Evolutionary conservation across 805 yeast genomes (phyloP), one percentile per base, ranked within the genome.

Genomic region (Maudiozyma serrabonitensis): DNA sequence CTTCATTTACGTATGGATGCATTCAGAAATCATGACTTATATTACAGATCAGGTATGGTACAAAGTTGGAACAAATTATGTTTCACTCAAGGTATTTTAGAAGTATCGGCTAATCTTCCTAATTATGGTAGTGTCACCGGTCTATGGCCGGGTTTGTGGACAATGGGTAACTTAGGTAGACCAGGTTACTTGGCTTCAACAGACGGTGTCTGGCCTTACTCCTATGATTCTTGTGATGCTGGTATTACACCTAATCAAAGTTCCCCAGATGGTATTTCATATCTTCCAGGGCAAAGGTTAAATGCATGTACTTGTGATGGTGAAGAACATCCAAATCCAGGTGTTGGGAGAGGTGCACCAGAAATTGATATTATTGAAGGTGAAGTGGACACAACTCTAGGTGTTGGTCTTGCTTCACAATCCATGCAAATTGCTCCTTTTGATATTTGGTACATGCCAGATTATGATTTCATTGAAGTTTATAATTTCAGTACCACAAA

Each of bases 111-210:
- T 0, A 75, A 76, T 51, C 69, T 90, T 53, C 96, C 97, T 34
- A 87, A 87, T 54, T 78, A 76, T 56, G 95, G 95, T 58, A 71
- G 79, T 49, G 75, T 82, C 31, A 72, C 84, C 4, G 98, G 98
- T 19, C 71, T 90, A 55, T 90, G 98, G 98, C 97, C 98, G 1
- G 98, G 96, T 74, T 58, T 87, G 50, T 90, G 97, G 97, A 77
- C 96, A 4, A 74, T 90, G 80, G 97, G 97, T 43, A 90, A 90
- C 61, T 73, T 90, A 55, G 98, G 85, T 26, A 79, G 97, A 58
- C 95, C 97, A 0, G 98, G 98, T 11, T 90, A 79, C 62, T 69
- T 80, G 70, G 87, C 95, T 6, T 74, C 91, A 3, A 80, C 96
- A 2, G 95, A 90, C 25, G 97, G 97, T 52, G 83, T 86, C 26